Evolutionary conservation across 129 eudicot species (phyloP).

Genomic region (Oenanthe sinensis): DNA sequence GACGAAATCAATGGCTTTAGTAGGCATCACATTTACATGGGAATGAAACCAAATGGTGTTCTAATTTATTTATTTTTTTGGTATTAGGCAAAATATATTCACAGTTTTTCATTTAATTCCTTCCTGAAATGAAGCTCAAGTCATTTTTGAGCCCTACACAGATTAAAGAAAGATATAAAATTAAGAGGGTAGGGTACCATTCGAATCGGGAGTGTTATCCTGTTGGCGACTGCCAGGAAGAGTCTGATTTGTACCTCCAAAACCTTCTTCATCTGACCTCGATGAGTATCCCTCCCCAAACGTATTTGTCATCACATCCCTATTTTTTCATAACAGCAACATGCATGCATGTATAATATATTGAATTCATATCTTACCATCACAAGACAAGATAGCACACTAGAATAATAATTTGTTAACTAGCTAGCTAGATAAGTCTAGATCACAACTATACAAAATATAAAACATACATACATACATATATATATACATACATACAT

Average conservation of each 20-base stretch:
- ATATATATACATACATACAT: too few relatives aligned
- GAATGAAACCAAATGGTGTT: too few relatives aligned
- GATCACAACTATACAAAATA: too few relatives aligned
- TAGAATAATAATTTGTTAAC: too few relatives aligned
- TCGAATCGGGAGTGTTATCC: conserved; percentile 26
- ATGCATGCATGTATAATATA: neutral
- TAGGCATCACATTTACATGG: too few relatives aligned
- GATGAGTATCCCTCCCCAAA: conserved; percentile 68
- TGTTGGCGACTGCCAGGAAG: conserved; percentile 23
- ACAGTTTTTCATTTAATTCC: too few relatives aligned
- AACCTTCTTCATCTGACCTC: conserved; percentile 77
- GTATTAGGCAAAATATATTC: too few relatives aligned
- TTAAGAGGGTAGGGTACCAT: conserved; percentile 28
- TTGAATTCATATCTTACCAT: neutral
- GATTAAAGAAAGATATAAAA: neutral
- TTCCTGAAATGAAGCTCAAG: neutral
- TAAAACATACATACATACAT: too few relatives aligned
- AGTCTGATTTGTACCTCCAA: conserved; percentile 61
- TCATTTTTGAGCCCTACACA: neutral
- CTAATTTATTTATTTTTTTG: too few relatives aligned
- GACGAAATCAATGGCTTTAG: too few relatives aligned
- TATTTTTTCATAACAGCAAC: neutral
- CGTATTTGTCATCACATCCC: conserved; percentile 61
- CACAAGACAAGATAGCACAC: neutral
- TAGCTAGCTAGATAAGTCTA: too few relatives aligned